These are phyloP conservation scores for Pleurotus cornucopiae DNA, from an alignment of 768 basidiomycete species.

Conservation along the genomic window DNA sequence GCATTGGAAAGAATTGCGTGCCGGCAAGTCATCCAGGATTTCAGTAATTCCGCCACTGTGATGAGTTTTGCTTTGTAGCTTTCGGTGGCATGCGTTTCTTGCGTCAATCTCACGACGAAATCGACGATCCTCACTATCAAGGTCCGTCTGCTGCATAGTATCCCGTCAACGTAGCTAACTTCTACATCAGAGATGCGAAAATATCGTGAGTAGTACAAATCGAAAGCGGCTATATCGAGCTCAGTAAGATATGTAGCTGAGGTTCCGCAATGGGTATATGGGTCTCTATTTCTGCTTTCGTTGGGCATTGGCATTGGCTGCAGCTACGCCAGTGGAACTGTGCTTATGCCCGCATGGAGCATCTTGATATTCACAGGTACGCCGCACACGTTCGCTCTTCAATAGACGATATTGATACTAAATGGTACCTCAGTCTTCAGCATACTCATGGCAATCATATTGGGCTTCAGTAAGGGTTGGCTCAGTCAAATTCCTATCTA, in stretches of 20 bases:
- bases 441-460: slow-evolving; percentile 31
- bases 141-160: slow-evolving; percentile 19
- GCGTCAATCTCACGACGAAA: slow-evolving; percentile 29
- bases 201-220: slow-evolving; percentile 25
- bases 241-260: slow-evolving; percentile 21
- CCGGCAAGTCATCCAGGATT: slow-evolving; percentile 20
- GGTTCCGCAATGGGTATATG: slow-evolving; percentile 53
- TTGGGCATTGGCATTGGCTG: slow-evolving; percentile 46
- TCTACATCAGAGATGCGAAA: slow-evolving; percentile 37
- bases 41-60: neutral
- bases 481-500: neutral
- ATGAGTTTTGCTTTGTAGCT: slow-evolving; percentile 19
- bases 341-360: slow-evolving; percentile 52
- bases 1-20: slow-evolving; percentile 47
- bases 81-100: slow-evolving; percentile 39
- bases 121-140: slow-evolving; percentile 48
- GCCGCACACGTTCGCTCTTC: neutral
- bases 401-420: too few relatives aligned
- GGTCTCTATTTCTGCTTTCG: slow-evolving; percentile 37
- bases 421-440: slow-evolving; percentile 18
- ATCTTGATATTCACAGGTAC: slow-evolving; percentile 44
- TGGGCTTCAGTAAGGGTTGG: slow-evolving; percentile 35
- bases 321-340: slow-evolving; percentile 33
- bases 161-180: neutral
- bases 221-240: too few relatives aligned